Conservation (phyloP, 345 rosid species). For the Citrus inodora region DNA sequence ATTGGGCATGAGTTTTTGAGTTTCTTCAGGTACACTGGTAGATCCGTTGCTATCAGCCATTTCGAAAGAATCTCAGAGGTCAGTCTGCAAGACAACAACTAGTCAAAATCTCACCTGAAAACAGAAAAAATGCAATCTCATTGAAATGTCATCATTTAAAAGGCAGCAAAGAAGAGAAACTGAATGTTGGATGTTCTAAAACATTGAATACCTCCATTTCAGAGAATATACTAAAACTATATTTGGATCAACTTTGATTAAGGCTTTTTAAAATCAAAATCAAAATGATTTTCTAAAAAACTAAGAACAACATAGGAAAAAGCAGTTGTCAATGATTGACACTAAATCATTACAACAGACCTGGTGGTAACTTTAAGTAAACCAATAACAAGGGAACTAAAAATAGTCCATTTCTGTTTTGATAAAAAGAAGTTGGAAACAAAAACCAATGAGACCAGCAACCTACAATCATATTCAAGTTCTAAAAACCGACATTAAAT, state of each 20-base stretch:
- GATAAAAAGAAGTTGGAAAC: background rate
- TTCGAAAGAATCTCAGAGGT: background rate
- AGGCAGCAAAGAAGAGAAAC: background rate
- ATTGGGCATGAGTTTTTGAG: background rate
- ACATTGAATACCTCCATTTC: background rate
- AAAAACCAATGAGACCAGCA: background rate
- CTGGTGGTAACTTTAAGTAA: background rate
- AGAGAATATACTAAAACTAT: background rate
- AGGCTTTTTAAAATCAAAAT: background rate
- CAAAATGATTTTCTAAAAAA: background rate
- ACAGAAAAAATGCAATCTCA: background rate
- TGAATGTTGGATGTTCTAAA: background rate
- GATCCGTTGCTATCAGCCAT: conserved; percentile 5
- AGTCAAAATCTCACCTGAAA: no score
- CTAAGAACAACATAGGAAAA: background rate
- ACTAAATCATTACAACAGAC: background rate
- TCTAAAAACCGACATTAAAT: background rate
- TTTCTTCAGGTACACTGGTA: background rate
- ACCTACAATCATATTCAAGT: background rate
- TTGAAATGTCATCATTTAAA: background rate
- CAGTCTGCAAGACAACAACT: conserved; percentile 23
- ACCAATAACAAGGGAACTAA: background rate
- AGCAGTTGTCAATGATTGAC: background rate
- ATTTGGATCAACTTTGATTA: background rate
- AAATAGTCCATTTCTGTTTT: no score